Evolutionary conservation across 495 filamentous ascomycete species (phyloP).

Genomic region (Aspergillus asperescens): DNA sequence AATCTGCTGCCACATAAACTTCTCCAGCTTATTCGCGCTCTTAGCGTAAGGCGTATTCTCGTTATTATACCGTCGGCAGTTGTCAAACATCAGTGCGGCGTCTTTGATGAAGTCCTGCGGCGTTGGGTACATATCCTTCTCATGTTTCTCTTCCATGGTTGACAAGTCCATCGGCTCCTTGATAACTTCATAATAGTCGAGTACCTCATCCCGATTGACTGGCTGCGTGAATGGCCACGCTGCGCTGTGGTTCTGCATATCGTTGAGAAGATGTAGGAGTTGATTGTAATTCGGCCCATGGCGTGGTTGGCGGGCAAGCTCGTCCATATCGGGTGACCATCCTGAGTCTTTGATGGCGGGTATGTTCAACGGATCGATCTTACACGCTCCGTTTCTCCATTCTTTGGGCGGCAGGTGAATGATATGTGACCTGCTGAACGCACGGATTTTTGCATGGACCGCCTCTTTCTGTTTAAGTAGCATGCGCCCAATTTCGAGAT

Average conservation of each 20-base stretch:
- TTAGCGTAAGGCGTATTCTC: conserved; percentile 95
- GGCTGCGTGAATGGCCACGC: conserved; percentile 94
- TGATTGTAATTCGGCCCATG: conserved; percentile 96
- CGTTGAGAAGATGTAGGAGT: conserved; percentile 85
- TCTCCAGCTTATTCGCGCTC: conserved; percentile 91
- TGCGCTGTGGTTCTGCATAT: conserved; percentile 86
- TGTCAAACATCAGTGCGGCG: conserved; percentile 86
- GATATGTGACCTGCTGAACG: conserved; percentile 82
- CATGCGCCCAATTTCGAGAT: conserved; percentile 92
- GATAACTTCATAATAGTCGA: conserved; percentile 98
- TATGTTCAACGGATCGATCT: conserved; percentile 77
- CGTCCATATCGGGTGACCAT: conserved; percentile 97
- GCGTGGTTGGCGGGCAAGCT: conserved; percentile 90
- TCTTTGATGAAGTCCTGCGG: conserved; percentile 93
- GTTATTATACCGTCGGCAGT: conserved; percentile 93
- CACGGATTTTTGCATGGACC: conserved; percentile 89
- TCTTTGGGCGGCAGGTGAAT: conserved; percentile 79
- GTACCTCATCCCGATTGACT: conserved; percentile 90
- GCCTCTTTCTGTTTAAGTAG: conserved; percentile 94
- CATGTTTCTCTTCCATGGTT: conserved; percentile 94
- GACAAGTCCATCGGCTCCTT: conserved; percentile 95
- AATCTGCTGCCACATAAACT: conserved; percentile 93
- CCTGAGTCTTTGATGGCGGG: conserved; percentile 82
- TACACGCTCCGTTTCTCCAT: conserved; percentile 65
- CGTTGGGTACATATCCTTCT: conserved; percentile 84